These are phyloP conservation scores for Pichia kudriavzevii DNA, from an alignment of 1,139 yeast species.

Conservation along the genomic window DNA sequence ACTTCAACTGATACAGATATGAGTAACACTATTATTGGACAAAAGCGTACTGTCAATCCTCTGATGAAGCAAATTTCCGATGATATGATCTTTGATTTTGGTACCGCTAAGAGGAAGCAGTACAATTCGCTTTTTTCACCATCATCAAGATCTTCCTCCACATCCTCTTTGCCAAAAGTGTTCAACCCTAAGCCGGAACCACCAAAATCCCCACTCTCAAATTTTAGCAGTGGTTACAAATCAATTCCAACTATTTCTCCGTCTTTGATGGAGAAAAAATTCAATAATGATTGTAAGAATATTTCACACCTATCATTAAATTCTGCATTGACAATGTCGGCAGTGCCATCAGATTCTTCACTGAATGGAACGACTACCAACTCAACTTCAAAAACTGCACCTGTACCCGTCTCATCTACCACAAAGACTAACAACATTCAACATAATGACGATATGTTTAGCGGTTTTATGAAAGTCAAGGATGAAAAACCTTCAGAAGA, in stretches of 20 bases:
- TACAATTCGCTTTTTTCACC: constrained; percentile 11
- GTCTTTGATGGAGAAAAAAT: constrained; percentile 1
- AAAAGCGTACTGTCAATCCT: constrained; percentile 2
- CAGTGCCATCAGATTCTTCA: constrained; percentile 7
- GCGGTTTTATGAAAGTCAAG: too few relatives aligned
- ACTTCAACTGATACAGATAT: constrained; percentile 3
- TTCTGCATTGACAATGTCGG: constrained; percentile 2
- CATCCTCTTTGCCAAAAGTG: not conserved
- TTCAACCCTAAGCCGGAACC: not conserved
- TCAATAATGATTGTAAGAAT: too few relatives aligned
- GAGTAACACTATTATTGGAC: constrained; percentile 1
- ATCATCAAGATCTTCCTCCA: constrained; percentile 1
- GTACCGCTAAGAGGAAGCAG: constrained; percentile 10
- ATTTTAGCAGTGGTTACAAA: constrained; percentile 5
- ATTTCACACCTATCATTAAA: constrained; percentile 1
- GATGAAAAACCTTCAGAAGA: too few relatives aligned
- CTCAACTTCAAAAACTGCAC: too few relatives aligned
- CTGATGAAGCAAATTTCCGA: constrained; percentile 1
- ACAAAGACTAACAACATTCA: too few relatives aligned
- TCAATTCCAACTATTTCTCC: constrained; percentile 3
- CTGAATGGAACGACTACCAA: too few relatives aligned
- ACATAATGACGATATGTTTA: too few relatives aligned
- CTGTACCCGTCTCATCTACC: too few relatives aligned
- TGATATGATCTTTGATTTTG: constrained; percentile 9
- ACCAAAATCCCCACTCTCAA: not conserved